Conservation (phyloP, 306 rosid genomes). For the Arachis hypogaea region DNA sequence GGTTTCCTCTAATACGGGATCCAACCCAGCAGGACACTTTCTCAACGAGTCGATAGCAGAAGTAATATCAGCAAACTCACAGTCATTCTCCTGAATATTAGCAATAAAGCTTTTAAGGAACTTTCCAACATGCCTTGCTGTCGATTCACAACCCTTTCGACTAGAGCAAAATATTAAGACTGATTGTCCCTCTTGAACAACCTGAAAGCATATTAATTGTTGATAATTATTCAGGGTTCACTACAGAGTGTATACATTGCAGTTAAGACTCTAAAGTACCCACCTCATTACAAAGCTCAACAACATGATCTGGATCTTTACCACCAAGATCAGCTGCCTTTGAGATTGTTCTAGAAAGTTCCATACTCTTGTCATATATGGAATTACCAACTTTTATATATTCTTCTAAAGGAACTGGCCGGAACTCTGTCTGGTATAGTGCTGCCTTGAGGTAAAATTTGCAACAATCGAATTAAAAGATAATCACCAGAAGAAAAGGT, state of each 20-base stretch:
- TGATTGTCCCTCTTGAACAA: slow-evolving; percentile 95
- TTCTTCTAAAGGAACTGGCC: slow-evolving; percentile 98
- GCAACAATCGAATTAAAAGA: slow-evolving; percentile 37
- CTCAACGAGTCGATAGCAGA: slow-evolving; percentile 77
- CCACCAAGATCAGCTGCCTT: slow-evolving; percentile 82
- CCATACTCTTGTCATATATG: slow-evolving; percentile 82
- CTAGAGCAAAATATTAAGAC: slow-evolving; percentile 96
- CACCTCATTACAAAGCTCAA: slow-evolving; percentile 95
- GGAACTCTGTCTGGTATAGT: slow-evolving; percentile 87
- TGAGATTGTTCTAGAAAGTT: slow-evolving; percentile 70
- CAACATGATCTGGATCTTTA: slow-evolving; percentile 97
- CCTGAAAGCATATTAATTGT: slow-evolving; percentile 53
- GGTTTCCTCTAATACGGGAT: slow-evolving; percentile 86
- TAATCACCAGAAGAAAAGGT: slow-evolving; percentile 27
- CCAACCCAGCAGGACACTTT: slow-evolving; percentile 89
- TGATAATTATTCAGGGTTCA: slow-evolving; percentile 31
- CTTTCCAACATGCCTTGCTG: slow-evolving; percentile 84
- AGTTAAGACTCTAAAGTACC: slow-evolving; percentile 36
- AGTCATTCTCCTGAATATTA: slow-evolving; percentile 48
- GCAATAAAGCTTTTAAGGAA: slow-evolving; percentile 66
- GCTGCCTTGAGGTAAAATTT: slow-evolving; percentile 78
- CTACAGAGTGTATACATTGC: slow-evolving; percentile 32
- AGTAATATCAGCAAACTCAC: slow-evolving; percentile 67
- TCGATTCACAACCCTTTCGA: slow-evolving; percentile 98
- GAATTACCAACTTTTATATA: slow-evolving; percentile 85